phyloP scores from a whole-genome alignment of 768 basidiomycete species.

The Zangia roseola region DNA sequence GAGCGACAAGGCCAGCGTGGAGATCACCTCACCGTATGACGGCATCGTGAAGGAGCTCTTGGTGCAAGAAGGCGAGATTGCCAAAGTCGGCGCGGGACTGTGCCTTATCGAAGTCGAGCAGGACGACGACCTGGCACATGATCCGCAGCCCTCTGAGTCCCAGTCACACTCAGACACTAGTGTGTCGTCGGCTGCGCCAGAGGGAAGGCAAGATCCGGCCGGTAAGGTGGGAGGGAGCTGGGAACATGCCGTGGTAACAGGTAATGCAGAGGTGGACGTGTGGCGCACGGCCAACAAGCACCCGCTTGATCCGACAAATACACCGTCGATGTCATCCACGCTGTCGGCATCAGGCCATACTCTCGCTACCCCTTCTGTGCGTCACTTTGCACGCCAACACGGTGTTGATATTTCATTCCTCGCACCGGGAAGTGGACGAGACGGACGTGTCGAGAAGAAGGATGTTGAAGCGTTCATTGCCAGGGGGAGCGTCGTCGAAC shows the following conservation, averaged over 20 bases:
- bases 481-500: constrained; percentile 7
- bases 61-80: constrained; percentile 78
- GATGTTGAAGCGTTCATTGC: constrained; percentile 68
- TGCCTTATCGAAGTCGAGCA: constrained; percentile 83
- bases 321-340: constrained; percentile 10
- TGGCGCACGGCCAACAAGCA: constrained; percentile 36
- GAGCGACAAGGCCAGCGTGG: constrained; percentile 88
- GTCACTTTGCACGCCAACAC: constrained; percentile 69
- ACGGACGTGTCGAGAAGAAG: constrained; percentile 69
- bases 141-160: background rate
- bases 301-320: constrained; percentile 62
- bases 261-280: background rate
- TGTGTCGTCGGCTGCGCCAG: background rate
- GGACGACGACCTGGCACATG: constrained; percentile 31
- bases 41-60: constrained; percentile 71
- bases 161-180: background rate
- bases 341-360: constrained; percentile 34
- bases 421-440: constrained; percentile 68
- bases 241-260: background rate
- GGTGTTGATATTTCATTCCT: constrained; percentile 58
- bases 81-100: constrained; percentile 76
- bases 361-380: constrained; percentile 74
- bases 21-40: constrained; percentile 86
- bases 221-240: background rate
- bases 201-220: constrained; percentile 16